These are phyloP conservation scores for Davidsoniella eucalypti DNA, from an alignment of 2,329 filamentous ascomycete species.

Conservation along the genomic window DNA sequence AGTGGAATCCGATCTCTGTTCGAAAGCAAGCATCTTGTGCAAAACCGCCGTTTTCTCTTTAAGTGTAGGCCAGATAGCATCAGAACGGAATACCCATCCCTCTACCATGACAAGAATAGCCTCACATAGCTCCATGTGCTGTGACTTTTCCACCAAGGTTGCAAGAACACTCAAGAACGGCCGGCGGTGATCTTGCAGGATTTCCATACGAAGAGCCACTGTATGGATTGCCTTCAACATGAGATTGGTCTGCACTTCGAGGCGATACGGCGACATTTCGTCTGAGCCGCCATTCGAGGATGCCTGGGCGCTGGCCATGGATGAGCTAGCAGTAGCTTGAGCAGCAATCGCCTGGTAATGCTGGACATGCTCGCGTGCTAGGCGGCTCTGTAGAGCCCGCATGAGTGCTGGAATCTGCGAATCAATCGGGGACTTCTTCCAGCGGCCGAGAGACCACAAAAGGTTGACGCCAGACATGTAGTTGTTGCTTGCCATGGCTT, in stretches of 20 bases:
- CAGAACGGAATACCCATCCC: slow-evolving; percentile 87
- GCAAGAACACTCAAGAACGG: slow-evolving; percentile 92
- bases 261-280: slow-evolving; percentile 56
- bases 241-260: slow-evolving; percentile 75
- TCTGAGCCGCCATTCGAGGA: slow-evolving; percentile 27
- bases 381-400: slow-evolving; percentile 82
- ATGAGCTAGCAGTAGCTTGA: slow-evolving; percentile 25
- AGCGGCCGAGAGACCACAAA: slow-evolving; percentile 76
- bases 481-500: slow-evolving; percentile 65
- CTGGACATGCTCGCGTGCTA: slow-evolving; percentile 84
- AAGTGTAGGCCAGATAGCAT: slow-evolving; percentile 86
- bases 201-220: slow-evolving; percentile 80
- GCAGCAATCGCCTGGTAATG: slow-evolving; percentile 45
- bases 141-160: slow-evolving; percentile 86
- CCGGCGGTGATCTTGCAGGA: slow-evolving; percentile 73
- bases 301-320: slow-evolving; percentile 23
- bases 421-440: slow-evolving; percentile 76
- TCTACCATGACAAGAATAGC: slow-evolving; percentile 92
- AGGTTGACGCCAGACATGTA: slow-evolving; percentile 85
- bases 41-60: slow-evolving; percentile 98
- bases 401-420: slow-evolving; percentile 75
- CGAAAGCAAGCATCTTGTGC: slow-evolving; percentile 98
- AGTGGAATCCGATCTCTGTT: slow-evolving; percentile 64
- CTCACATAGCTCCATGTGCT: slow-evolving; percentile 70
- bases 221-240: slow-evolving; percentile 94